Evolutionary conservation across 2,329 filamentous ascomycete species (phyloP).

Genomic region (Aspergillus novofumigatus): DNA sequence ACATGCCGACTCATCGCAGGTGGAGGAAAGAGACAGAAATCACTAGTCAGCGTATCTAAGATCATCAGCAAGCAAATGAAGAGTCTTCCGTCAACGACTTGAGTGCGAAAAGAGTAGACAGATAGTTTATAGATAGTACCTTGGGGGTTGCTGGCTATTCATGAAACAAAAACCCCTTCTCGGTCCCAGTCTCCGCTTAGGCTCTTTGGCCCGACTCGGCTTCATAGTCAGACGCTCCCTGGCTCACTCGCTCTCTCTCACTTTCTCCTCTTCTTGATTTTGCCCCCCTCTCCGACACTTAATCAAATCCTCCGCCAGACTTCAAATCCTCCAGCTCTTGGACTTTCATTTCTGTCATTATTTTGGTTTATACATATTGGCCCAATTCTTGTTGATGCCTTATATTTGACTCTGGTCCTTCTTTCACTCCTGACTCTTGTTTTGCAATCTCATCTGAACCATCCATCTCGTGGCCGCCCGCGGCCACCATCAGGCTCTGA

Average conservation of each 20-base stretch:
- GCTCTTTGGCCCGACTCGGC: not conserved
- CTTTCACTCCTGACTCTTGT: not conserved
- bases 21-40: not conserved
- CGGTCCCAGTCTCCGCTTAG: not conserved
- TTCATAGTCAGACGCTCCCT: not conserved
- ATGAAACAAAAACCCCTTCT: not conserved
- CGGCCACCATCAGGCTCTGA: not conserved
- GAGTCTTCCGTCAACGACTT: not conserved
- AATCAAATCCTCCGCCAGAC: not conserved
- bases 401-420: not conserved
- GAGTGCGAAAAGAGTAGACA: not conserved
- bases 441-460: not conserved
- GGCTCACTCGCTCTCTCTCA: not conserved
- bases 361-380: not conserved
- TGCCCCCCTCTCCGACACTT: not conserved
- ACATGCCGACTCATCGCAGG: not conserved
- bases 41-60: not conserved
- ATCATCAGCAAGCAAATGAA: not conserved
- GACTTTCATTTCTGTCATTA: not conserved
- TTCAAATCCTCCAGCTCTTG: not conserved
- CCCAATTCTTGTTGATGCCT: not conserved
- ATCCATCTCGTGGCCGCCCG: not conserved
- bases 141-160: not conserved
- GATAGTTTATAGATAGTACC: not conserved
- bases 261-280: not conserved